These are phyloP conservation scores for Debaryomyces castellii DNA, from an alignment of 805 yeast species.

Conservation along the genomic window DNA sequence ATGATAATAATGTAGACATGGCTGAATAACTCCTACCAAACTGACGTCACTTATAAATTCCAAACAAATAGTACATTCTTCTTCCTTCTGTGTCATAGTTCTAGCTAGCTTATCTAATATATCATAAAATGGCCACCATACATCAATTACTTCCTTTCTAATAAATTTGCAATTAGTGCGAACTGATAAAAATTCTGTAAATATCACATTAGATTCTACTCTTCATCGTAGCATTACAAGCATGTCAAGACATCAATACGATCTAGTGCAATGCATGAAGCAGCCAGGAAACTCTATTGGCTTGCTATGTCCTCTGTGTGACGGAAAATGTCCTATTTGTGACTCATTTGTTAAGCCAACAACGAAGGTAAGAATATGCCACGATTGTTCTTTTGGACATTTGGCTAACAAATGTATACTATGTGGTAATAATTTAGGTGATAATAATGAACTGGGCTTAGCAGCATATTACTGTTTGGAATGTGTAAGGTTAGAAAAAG, in stretches of 20 bases:
- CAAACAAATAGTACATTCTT: slow-evolving; percentile 63
- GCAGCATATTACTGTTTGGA: slow-evolving; percentile 80
- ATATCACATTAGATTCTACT: neutral
- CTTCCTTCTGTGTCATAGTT: slow-evolving; percentile 7
- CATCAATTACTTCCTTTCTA: neutral
- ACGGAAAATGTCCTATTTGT: slow-evolving; percentile 88
- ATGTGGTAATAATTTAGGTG: slow-evolving; percentile 65
- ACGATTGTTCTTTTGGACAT: slow-evolving; percentile 79
- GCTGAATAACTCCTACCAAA: slow-evolving; percentile 22
- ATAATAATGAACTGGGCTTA: slow-evolving; percentile 39
- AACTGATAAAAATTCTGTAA: neutral
- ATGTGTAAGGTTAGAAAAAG: slow-evolving; percentile 75
- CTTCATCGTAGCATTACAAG: neutral
- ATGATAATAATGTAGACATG: slow-evolving; percentile 59
- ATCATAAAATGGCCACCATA: neutral
- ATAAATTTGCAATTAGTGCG: slow-evolving; percentile 6
- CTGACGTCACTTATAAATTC: slow-evolving; percentile 23
- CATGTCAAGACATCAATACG: slow-evolving; percentile 91
- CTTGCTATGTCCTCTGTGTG: slow-evolving; percentile 77
- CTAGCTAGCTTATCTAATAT: neutral
- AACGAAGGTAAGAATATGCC: slow-evolving; percentile 69
- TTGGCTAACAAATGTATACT: slow-evolving; percentile 67
- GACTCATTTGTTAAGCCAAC: slow-evolving; percentile 80
- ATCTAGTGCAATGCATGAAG: slow-evolving; percentile 77
- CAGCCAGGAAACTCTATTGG: slow-evolving; percentile 79